Evolutionary conservation across 805 yeast genomes (phyloP).

Genomic region (Candida tammaniensis): DNA sequence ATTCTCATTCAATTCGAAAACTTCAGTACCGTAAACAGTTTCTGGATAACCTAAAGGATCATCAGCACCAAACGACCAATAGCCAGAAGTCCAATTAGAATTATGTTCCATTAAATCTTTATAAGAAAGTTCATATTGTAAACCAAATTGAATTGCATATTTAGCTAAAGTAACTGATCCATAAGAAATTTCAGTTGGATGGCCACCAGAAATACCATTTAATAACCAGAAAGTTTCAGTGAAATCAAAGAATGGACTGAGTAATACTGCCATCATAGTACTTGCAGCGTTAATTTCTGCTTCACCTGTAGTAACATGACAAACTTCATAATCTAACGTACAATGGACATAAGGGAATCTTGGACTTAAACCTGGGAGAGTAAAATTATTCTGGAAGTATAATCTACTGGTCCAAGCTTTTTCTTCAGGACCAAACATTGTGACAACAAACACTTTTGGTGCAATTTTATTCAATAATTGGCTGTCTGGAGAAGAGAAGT

Average conservation of each 20-base stretch:
- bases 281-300: conserved; percentile 68
- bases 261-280: conserved; percentile 51
- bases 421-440: conserved; percentile 54
- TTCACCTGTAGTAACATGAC: conserved; percentile 68
- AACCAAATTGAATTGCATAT: conserved; percentile 59
- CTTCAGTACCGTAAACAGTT: conserved; percentile 61
- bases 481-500: not conserved
- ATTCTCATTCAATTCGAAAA: conserved; percentile 57
- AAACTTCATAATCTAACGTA: conserved; percentile 45
- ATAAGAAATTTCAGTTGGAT: conserved; percentile 52
- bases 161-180: conserved; percentile 62
- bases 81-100: conserved; percentile 58
- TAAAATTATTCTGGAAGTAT: conserved; percentile 50
- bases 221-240: conserved; percentile 58
- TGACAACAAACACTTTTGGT: conserved; percentile 55
- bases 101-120: conserved; percentile 32
- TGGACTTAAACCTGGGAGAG: conserved; percentile 67
- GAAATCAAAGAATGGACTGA: conserved; percentile 55
- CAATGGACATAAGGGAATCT: conserved; percentile 57
- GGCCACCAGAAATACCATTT: conserved; percentile 68
- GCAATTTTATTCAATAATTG: conserved; percentile 18
- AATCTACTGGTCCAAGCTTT: conserved; percentile 50
- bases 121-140: conserved; percentile 50
- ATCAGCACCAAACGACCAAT: conserved; percentile 53
- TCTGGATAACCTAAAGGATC: conserved; percentile 50